Evolutionary conservation across 2,329 filamentous ascomycete genomes (phyloP).

Genomic region (Mycocentrospora acerina): DNA sequence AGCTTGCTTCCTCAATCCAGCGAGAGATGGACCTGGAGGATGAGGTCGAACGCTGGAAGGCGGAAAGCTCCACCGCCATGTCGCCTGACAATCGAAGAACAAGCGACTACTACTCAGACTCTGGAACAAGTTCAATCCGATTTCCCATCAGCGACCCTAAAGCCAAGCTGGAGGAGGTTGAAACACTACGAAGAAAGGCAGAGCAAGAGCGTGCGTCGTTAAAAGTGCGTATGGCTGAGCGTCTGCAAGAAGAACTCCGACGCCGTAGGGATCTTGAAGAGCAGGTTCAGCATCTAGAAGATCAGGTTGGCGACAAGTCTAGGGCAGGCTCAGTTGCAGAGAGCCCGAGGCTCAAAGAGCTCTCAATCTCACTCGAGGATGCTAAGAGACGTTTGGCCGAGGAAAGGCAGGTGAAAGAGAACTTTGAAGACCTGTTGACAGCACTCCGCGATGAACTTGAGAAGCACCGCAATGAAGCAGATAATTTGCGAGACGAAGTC

Average conservation of each 20-base stretch:
- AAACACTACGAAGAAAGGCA: slow-evolving; percentile 76
- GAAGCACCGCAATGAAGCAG: slow-evolving; percentile 80
- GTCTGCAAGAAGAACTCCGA: slow-evolving; percentile 82
- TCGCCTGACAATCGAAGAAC: slow-evolving; percentile 69
- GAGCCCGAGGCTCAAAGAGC: slow-evolving; percentile 66
- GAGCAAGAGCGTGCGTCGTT: slow-evolving; percentile 91
- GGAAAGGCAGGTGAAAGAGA: slow-evolving; percentile 84
- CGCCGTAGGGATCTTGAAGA: slow-evolving; percentile 75
- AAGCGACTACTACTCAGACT: slow-evolving; percentile 98
- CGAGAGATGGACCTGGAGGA: slow-evolving; percentile 97
- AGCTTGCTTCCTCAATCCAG: slow-evolving; percentile 88
- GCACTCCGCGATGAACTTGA: slow-evolving; percentile 82
- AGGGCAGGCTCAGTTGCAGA: slow-evolving; percentile 26
- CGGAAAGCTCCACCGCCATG: slow-evolving; percentile 65
- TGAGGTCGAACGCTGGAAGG: slow-evolving; percentile 81
- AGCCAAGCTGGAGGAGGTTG: slow-evolving; percentile 68
- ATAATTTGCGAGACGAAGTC: slow-evolving; percentile 86
- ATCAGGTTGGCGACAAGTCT: slow-evolving; percentile 58
- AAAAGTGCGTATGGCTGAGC: slow-evolving; percentile 79
- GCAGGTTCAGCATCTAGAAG: slow-evolving; percentile 80
- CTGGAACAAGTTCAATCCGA: slow-evolving; percentile 81
- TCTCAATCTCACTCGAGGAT: slow-evolving; percentile 80
- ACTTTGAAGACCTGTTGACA: slow-evolving; percentile 87
- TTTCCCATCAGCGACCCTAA: slow-evolving; percentile 65
- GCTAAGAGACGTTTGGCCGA: slow-evolving; percentile 78